phyloP scores from a whole-genome alignment of 2,329 filamentous ascomycete genomes.

The Trichoderma endophyticum region DNA sequence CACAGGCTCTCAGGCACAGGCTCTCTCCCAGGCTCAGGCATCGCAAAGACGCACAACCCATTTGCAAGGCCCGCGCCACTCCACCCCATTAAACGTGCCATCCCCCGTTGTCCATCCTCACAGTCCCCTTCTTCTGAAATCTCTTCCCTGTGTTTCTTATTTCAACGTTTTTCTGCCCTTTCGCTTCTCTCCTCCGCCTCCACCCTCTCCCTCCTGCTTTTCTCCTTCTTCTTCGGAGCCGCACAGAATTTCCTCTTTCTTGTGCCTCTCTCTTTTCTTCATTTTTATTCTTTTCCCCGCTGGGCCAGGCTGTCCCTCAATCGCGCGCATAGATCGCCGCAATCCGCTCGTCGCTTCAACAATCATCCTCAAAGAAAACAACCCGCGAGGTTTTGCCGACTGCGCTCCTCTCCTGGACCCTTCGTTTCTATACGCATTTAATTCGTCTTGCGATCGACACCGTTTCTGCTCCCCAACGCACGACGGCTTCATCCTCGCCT shows the following conservation, averaged over 20 bases:
- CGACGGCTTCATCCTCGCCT: constrained; percentile 30
- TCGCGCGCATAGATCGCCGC: constrained; percentile 12
- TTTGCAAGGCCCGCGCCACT: constrained; percentile 15
- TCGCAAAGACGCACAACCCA: neutral
- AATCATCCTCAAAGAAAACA: neutral
- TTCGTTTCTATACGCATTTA: constrained; percentile 39
- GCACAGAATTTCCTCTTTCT: constrained; percentile 29
- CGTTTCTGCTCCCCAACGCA: neutral
- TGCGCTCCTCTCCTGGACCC: constrained; percentile 27
- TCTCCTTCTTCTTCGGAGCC: constrained; percentile 22
- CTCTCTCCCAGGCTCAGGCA: neutral
- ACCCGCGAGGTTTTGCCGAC: constrained; percentile 28
- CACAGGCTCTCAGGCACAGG: neutral
- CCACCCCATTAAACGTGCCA: constrained; percentile 35
- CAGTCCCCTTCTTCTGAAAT: constrained; percentile 29
- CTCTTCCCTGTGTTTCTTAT: constrained; percentile 31
- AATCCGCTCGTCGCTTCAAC: neutral
- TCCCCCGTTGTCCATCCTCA: constrained; percentile 30
- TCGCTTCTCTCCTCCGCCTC: constrained; percentile 27
- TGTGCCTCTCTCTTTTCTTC: constrained; percentile 26
- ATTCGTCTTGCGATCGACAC: constrained; percentile 19
- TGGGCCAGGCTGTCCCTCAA: constrained; percentile 21
- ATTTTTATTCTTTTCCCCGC: neutral
- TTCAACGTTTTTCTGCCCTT: constrained; percentile 24
- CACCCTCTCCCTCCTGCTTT: constrained; percentile 25